phyloP scores from a whole-genome alignment of 1,139 yeast species.

The Nakaseomyces uthaithaninus region DNA sequence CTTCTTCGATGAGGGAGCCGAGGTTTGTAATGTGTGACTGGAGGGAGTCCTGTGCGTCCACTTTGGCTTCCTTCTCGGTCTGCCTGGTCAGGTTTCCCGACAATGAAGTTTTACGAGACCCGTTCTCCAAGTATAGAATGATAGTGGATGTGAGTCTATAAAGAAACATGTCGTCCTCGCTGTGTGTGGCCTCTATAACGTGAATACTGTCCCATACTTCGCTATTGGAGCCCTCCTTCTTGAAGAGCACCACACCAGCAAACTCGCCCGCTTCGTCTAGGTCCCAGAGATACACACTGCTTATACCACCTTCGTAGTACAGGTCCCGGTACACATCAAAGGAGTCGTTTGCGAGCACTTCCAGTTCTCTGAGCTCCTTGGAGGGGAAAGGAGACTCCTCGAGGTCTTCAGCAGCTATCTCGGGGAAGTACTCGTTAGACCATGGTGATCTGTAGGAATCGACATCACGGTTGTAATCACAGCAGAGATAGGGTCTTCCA shows the following conservation, averaged over 20 bases:
- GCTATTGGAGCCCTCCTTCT: conserved; percentile 42
- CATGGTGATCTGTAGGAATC: conserved; percentile 91
- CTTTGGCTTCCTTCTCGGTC: conserved; percentile 37
- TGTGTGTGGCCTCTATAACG: conserved; percentile 68
- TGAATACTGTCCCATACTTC: conserved; percentile 83
- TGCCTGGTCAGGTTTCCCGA: conserved; percentile 86
- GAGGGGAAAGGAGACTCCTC: conserved; percentile 69
- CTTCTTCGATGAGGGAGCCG: conserved; percentile 79
- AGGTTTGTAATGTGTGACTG: conserved; percentile 69
- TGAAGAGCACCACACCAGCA: conserved; percentile 86
- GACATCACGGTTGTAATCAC: conserved; percentile 94
- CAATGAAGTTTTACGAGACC: conserved; percentile 39
- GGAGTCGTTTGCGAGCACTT: conserved; percentile 76
- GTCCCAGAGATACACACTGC: conserved; percentile 90
- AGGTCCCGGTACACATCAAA: conserved; percentile 88
- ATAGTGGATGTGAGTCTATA: conserved; percentile 85
- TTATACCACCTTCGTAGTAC: conserved; percentile 88
- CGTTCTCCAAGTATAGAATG: conserved; percentile 55
- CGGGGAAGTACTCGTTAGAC: conserved; percentile 73
- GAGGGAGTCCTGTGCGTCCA: conserved; percentile 14
- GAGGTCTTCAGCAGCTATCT: conserved; percentile 44
- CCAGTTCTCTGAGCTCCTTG: conserved; percentile 58
- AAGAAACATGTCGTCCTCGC: conserved; percentile 38
- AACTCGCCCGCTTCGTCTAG: conserved; percentile 47
- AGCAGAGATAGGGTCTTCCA: conserved; percentile 62